Conservation (phyloP, 208 protist species). For the Crithidia expoeki region DNA sequence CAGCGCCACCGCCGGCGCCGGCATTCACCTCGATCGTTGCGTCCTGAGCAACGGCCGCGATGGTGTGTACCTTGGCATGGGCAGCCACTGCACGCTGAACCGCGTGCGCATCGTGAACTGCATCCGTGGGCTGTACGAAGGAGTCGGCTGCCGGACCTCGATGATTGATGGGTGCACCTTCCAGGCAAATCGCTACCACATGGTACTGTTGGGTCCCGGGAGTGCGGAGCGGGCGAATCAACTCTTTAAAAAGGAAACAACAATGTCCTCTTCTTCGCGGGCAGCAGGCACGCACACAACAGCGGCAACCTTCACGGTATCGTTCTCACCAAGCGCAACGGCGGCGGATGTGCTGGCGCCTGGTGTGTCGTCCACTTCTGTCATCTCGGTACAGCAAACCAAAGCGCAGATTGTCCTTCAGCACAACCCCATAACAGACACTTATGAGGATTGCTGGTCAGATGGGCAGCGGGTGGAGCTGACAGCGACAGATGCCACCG, state of each 20-base stretch:
- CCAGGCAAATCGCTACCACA: conserved; percentile 58
- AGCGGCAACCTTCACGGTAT: background rate
- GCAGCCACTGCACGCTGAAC: conserved; percentile 40
- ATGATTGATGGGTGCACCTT: conserved; percentile 37
- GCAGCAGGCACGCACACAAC: background rate
- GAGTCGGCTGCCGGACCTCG: conserved; percentile 49
- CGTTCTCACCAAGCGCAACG: conserved; percentile 5
- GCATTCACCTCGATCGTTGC: conserved; percentile 46
- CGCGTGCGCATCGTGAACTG: conserved; percentile 50
- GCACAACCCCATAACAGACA: conserved; percentile 68
- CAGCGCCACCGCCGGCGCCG: conserved; percentile 42
- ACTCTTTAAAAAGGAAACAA: background rate
- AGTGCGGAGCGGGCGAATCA: conserved; percentile 22
- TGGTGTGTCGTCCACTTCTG: conserved; percentile 22
- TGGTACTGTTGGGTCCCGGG: conserved; percentile 53
- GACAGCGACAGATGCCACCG: conserved; percentile 35
- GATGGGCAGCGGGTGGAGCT: conserved; percentile 44
- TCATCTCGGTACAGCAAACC: conserved; percentile 20
- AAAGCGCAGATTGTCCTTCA: conserved; percentile 60
- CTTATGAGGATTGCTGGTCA: conserved; percentile 48
- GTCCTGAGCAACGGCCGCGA: conserved; percentile 60
- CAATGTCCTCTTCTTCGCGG: background rate
- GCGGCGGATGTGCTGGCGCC: conserved; percentile 26
- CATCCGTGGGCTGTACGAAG: conserved; percentile 66
- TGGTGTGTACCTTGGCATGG: conserved; percentile 62